Conservation (phyloP, 2,329 filamentous ascomycete species). For the Rugonectria rugulosa region DNA sequence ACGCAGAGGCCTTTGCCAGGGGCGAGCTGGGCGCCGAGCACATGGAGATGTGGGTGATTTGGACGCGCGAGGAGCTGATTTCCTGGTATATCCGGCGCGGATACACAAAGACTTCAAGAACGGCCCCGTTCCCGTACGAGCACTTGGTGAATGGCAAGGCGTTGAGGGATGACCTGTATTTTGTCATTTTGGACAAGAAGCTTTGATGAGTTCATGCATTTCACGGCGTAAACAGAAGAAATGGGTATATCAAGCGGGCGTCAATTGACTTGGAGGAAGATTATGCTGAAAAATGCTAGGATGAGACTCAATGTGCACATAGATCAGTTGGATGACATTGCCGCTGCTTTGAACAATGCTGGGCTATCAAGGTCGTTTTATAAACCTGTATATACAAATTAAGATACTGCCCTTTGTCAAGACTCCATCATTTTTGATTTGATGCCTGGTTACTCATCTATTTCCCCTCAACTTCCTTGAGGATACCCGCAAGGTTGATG, state of each 20-base stretch:
- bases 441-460: constrained; percentile 34
- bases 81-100: constrained; percentile 55
- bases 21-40: constrained; percentile 41
- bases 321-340: constrained; percentile 13
- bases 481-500: constrained; percentile 87
- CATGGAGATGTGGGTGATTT: constrained; percentile 56
- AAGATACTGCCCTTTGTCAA: constrained; percentile 21
- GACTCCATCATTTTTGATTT: constrained; percentile 18
- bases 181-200: constrained; percentile 51
- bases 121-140: constrained; percentile 51
- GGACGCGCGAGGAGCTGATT: constrained; percentile 52
- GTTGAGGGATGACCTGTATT: constrained; percentile 53
- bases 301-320: neutral
- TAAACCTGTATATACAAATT: constrained; percentile 34
- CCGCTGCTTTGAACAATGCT: constrained; percentile 24
- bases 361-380: constrained; percentile 24
- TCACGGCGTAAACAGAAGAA: neutral
- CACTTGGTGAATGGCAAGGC: constrained; percentile 46
- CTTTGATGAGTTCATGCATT: constrained; percentile 23
- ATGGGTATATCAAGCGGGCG: neutral
- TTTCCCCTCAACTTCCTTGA: constrained; percentile 68
- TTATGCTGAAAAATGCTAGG: too few species aligned
- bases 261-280: neutral
- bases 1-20: constrained; percentile 50
- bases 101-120: constrained; percentile 50